Evolutionary conservation across 345 rosid genomes (phyloP).

Genomic region (Rubroshorea leprosula): DNA sequence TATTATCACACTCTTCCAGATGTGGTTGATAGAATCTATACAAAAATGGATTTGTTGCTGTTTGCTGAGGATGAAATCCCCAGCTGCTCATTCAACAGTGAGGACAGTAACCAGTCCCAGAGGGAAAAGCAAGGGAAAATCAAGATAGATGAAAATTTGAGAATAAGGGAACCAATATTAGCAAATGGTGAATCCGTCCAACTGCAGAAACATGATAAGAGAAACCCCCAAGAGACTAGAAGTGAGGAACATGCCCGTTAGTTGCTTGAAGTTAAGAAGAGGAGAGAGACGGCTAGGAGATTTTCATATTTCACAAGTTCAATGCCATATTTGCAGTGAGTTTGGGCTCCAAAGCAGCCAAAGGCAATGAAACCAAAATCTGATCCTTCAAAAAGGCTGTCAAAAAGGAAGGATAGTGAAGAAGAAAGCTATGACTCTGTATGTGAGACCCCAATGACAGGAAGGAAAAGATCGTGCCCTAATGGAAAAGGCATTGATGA

Average conservation of each 20-base stretch:
- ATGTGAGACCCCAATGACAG: slow-evolving; percentile 73
- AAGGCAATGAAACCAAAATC: slow-evolving; percentile 28
- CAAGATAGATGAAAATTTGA: slow-evolving; percentile 22
- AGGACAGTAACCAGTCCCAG: slow-evolving; percentile 59
- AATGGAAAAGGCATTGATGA: slow-evolving; percentile 23
- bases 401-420: slow-evolving; percentile 44
- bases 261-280: slow-evolving; percentile 57
- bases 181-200: no score
- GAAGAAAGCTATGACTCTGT: slow-evolving; percentile 51
- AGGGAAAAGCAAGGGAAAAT: slow-evolving; percentile 33
- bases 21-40: slow-evolving; percentile 56
- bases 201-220: slow-evolving; percentile 21
- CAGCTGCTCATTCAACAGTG: slow-evolving; percentile 48
- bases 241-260: slow-evolving; percentile 34
- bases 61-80: slow-evolving; percentile 57
- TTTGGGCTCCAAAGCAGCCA: slow-evolving; percentile 80
- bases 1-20: slow-evolving; percentile 55
- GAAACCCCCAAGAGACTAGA: slow-evolving; percentile 19
- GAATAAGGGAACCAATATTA: slow-evolving; percentile 18
- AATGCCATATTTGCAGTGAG: slow-evolving; percentile 85
- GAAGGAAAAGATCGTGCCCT: slow-evolving; percentile 29
- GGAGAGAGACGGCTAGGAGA: slow-evolving; percentile 77
- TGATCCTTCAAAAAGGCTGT: slow-evolving; percentile 28
- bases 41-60: slow-evolving; percentile 65
- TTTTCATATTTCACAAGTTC: slow-evolving; percentile 78